Percentiles rank a stretch among this genome's conserved stretches.
Evolutionary conservation across 2,329 filamentous ascomycete genomes (phyloP).

Genomic region (Amauroascus verrucosus): DNA sequence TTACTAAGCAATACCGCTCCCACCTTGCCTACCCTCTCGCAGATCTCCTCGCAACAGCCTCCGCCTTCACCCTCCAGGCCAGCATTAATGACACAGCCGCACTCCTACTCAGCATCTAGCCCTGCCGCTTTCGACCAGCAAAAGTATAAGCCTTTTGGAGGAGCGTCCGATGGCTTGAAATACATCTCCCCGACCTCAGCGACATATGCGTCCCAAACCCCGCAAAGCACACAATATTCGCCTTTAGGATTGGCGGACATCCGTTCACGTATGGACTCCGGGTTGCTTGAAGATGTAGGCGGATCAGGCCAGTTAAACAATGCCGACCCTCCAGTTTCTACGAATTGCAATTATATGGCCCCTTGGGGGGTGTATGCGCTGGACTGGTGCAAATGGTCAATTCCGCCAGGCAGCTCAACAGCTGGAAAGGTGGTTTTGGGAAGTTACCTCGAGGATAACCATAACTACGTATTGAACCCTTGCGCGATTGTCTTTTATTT

Average conservation of each 20-base stretch:
- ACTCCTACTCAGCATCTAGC: constrained; percentile 70
- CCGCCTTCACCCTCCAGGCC: constrained; percentile 49
- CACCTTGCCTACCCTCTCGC: constrained; percentile 47
- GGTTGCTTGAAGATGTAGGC: constrained; percentile 58
- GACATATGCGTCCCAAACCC: constrained; percentile 41
- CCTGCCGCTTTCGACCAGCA: constrained; percentile 54
- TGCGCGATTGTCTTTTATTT: constrained; percentile 5
- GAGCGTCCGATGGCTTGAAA: constrained; percentile 58
- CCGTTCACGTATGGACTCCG: constrained; percentile 72
- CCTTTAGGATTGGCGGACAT: constrained; percentile 89
- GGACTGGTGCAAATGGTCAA: constrained; percentile 98
- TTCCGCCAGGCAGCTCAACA: constrained; percentile 53
- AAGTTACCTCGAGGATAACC: constrained; percentile 93
- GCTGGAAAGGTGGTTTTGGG: constrained; percentile 90
- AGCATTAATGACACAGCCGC: constrained; percentile 53
- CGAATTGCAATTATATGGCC: constrained; percentile 82
- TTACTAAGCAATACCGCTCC: constrained; percentile 49
- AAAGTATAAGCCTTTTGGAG: constrained; percentile 52
- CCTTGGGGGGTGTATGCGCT: constrained; percentile 95
- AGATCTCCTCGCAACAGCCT: constrained; percentile 36
- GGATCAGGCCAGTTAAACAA: constrained; percentile 52
- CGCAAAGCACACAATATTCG: constrained; percentile 59
- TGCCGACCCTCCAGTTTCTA: constrained; percentile 54
- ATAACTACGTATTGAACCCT: constrained; percentile 68
- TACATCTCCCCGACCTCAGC: constrained; percentile 43